These are phyloP conservation scores for Puccinia novopanici DNA, from an alignment of 1,284 basidiomycete species.

Conservation along the genomic window DNA sequence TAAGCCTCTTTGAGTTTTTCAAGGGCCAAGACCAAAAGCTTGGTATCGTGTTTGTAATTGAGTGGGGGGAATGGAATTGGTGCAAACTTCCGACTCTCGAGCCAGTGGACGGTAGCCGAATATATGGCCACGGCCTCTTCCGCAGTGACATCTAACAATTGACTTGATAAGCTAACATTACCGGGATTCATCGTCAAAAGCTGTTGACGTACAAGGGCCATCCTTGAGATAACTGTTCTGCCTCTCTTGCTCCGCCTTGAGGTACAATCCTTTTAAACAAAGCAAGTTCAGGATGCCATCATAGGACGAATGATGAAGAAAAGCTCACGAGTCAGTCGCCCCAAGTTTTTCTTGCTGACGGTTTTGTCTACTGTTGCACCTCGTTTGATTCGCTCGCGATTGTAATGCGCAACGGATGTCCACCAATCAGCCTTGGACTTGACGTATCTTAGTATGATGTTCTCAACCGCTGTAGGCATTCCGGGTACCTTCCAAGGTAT, in stretches of 20 bases:
- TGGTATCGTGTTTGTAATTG: conserved; percentile 97
- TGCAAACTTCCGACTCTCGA: conserved; percentile 91
- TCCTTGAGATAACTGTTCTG: conserved; percentile 97
- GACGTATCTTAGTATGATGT: conserved; percentile 98
- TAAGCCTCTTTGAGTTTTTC: conserved; percentile 98
- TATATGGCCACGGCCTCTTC: conserved; percentile 97
- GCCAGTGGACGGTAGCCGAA: conserved; percentile 94
- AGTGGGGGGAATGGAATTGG: conserved; percentile 97
- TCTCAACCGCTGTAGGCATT: conserved; percentile 97
- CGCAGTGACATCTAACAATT: conserved; percentile 85
- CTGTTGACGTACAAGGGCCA: conserved; percentile 61
- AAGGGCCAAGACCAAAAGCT: conserved; percentile 86
- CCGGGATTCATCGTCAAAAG: not conserved
- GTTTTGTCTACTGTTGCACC: conserved; percentile 99
- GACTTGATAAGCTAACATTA: not conserved
- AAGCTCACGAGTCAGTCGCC: conserved; percentile 75
- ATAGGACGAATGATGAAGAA: conserved; percentile 18
- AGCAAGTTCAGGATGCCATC: conserved; percentile 58
- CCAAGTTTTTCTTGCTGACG: conserved; percentile 92
- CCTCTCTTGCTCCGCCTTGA: conserved; percentile 96
- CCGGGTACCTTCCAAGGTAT: conserved; percentile 97
- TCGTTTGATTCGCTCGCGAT: conserved; percentile 88
- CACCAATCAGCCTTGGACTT: conserved; percentile 99
- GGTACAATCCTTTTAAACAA: conserved; percentile 69
- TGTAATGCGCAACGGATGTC: conserved; percentile 89